Conservation (phyloP, 192 early-diverging fungal species). For the Podila clonocystis region DNA sequence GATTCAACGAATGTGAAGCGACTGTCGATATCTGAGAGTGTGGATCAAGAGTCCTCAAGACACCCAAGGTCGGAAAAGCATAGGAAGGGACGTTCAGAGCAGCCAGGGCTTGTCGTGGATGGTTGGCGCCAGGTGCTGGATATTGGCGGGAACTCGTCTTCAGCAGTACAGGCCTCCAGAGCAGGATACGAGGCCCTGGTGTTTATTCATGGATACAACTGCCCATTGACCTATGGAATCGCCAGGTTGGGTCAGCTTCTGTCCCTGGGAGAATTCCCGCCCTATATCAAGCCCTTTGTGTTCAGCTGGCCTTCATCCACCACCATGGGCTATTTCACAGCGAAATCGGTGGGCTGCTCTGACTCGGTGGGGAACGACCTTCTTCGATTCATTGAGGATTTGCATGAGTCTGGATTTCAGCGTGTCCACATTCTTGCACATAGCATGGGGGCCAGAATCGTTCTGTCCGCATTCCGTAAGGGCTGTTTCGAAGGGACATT, state of each 20-base stretch:
- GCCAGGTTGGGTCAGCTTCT: constrained; percentile 51
- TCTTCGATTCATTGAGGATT: constrained; percentile 43
- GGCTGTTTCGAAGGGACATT: constrained; percentile 27
- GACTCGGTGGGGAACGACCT: constrained; percentile 44
- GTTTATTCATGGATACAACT: constrained; percentile 55
- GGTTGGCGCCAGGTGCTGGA: constrained; percentile 36
- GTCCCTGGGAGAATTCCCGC: constrained; percentile 46
- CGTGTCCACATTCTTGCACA: constrained; percentile 49
- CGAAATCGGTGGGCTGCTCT: constrained; percentile 34
- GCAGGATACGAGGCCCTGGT: constrained; percentile 48
- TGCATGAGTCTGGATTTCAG: constrained; percentile 41
- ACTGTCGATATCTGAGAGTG: constrained; percentile 3
- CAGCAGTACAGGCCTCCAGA: constrained; percentile 16
- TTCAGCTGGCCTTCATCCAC: constrained; percentile 49
- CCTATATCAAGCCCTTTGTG: constrained; percentile 54
- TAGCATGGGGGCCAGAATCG: constrained; percentile 53
- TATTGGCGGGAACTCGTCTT: constrained; percentile 8
- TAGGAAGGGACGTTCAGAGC: constrained; percentile 16
- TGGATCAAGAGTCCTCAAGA: neutral
- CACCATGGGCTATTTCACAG: constrained; percentile 50
- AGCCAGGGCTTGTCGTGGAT: constrained; percentile 28
- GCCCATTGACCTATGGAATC: constrained; percentile 45
- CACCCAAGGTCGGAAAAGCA: constrained; percentile 8
- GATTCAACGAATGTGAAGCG: constrained; percentile 5
- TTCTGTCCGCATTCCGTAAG: constrained; percentile 38